phyloP scores from a whole-genome alignment of 306 rosid species.

The Calophaca sinica region DNA sequence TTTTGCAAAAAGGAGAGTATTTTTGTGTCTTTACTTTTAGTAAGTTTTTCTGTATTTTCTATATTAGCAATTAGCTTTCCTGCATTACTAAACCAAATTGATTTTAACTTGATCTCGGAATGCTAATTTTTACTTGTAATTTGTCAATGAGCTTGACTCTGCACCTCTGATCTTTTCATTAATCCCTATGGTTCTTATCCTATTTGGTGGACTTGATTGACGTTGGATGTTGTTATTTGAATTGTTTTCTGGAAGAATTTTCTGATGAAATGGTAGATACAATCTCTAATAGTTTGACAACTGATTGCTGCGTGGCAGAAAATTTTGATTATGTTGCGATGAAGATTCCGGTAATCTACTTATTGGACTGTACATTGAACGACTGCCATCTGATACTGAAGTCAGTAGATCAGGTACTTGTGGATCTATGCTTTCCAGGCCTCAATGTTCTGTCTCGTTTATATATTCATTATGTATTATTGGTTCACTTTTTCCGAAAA shows the following conservation, averaged over 20 bases:
- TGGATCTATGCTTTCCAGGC: constrained; percentile 31
- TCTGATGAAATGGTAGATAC: constrained; percentile 40
- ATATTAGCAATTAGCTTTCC: constrained; percentile 19
- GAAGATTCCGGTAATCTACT: constrained; percentile 79
- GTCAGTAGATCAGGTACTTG: constrained; percentile 75
- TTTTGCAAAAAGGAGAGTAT: constrained; percentile 22
- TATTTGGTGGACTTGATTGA: constrained; percentile 32
- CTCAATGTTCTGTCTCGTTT: constrained; percentile 20
- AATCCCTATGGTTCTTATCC: constrained; percentile 26
- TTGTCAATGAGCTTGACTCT: constrained; percentile 21
- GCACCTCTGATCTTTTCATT: constrained; percentile 20
- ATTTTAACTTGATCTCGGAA: constrained; percentile 18
- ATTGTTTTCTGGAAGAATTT: constrained; percentile 27
- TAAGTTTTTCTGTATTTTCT: constrained; percentile 28
- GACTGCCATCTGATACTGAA: constrained; percentile 77
- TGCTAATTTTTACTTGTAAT: constrained; percentile 11
- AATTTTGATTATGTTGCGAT: constrained; percentile 45
- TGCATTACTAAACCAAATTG: constrained; percentile 20
- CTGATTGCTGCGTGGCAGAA: constrained; percentile 60
- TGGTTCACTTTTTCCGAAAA: not conserved
- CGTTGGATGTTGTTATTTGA: constrained; percentile 39
- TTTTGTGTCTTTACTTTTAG: constrained; percentile 12
- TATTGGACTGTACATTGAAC: constrained; percentile 87
- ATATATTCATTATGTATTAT: constrained; percentile 15
- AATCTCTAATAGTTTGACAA: constrained; percentile 38